Base-by-base conservation (phyloP, 768 basidiomycete species). In the Stropharia rugosoannulata region DNA sequence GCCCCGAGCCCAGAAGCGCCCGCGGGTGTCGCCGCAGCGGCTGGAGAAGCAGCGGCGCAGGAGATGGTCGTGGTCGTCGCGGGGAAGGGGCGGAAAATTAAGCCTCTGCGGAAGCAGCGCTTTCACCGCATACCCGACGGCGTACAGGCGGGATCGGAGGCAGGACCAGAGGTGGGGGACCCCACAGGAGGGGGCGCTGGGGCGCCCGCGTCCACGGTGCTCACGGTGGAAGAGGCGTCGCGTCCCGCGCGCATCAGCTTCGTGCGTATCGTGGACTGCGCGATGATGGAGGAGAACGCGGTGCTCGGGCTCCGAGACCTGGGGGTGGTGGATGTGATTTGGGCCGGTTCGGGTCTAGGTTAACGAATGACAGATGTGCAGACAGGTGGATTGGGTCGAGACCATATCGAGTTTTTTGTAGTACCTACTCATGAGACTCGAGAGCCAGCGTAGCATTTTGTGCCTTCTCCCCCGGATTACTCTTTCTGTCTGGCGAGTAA, bases 181-280 rank as follows among this genome's bases (percentile, higher is more conserved):
- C 22, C 39, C 32, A 16, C 45, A 29, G 38, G 16, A n/a, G 54
- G 15, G 27, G 51, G 40, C 8, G 55, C 55, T 5, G 51, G 50
- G 41, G 42, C 48, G 40, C 54, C 61, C 10, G 61, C 67, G 61
- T 70, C 72, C 22, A 72, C 66, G 9, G 57, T 73, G 49, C 70
- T 75, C 43, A 71, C 74, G 13, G 71, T 69, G 61, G 66, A 70
- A 53, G 76, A 75, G 57, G 67, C 73, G 43, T 65, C 65, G 54
- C 61, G 56, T 13, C 72, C 73, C 9, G 70, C 70, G 5, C 57
- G 62, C 42, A 75, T 82, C 47, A 65, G 67, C 49, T 80, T 74
- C 52, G 57, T 81, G 25, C 74, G 78, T 42, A 64, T 81, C 27
- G 73, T 73, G 41, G 68, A 74, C 50, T 80, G 78, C 58, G 63